A percentile compares a stretch with the other conserved stretches of the same genome.
Evolutionary conservation across 306 rosid species (phyloP).

Genomic region (Sechiopsis laciniata): DNA sequence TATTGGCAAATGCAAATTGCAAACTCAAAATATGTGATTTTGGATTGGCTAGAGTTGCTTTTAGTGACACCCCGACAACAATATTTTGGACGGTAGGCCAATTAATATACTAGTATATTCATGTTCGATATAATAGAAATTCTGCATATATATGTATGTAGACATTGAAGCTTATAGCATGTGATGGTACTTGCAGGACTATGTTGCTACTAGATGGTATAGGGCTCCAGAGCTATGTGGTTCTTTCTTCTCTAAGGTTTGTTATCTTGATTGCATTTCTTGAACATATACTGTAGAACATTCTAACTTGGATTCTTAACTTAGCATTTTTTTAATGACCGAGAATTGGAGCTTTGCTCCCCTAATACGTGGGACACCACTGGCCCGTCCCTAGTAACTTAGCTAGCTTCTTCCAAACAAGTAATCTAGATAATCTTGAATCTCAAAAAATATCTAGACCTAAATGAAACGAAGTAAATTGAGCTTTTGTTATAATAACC

Average conservation of each 20-base stretch:
- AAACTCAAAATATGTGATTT: constrained; percentile 95
- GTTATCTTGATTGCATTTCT: constrained; percentile 22
- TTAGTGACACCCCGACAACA: constrained; percentile 76
- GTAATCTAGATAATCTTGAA: constrained; percentile 11
- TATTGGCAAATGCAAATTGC: constrained; percentile 95
- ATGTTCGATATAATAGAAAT: too few species aligned
- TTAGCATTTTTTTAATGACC: background rate
- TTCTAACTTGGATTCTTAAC: background rate
- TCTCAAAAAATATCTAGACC: background rate
- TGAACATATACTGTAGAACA: background rate
- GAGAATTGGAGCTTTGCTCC: too few species aligned
- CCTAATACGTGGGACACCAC: too few species aligned
- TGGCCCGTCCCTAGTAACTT: background rate
- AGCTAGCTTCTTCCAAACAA: background rate
- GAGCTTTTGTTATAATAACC: too few species aligned
- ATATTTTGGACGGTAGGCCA: constrained; percentile 88
- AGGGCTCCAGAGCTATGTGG: constrained; percentile 36
- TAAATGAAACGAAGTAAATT: background rate
- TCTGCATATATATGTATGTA: background rate
- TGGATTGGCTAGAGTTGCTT: constrained; percentile 95
- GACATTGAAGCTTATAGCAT: background rate
- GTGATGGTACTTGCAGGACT: constrained; percentile 49
- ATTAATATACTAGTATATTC: background rate
- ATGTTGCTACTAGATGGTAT: constrained; percentile 98
- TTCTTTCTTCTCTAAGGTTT: constrained; percentile 91